A percentile compares a stretch with the other conserved stretches of the same genome.
Conservation (phyloP, 2,329 filamentous ascomycete genomes). For the Alternaria angustiovoidea region DNA sequence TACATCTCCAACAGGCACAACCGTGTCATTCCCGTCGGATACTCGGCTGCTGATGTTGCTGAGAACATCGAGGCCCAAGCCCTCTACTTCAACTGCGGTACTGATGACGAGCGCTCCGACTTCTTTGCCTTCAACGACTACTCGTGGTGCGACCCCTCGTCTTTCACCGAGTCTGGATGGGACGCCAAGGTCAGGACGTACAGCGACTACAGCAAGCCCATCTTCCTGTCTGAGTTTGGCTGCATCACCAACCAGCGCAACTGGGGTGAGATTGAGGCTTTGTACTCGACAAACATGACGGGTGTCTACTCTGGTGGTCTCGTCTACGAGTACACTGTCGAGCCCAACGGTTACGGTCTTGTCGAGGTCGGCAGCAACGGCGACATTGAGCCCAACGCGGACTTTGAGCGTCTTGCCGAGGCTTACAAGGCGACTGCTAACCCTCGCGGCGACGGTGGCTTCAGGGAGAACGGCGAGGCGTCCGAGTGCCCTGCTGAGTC, state of each 20-base stretch:
- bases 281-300: slow-evolving; percentile 87
- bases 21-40: slow-evolving; percentile 77
- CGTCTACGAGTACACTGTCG: slow-evolving; percentile 88
- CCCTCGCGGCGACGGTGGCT: slow-evolving; percentile 66
- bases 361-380: slow-evolving; percentile 67
- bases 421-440: slow-evolving; percentile 60
- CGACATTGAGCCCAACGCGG: slow-evolving; percentile 65
- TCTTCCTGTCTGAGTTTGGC: slow-evolving; percentile 95
- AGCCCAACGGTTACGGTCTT: slow-evolving; percentile 74
- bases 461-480: slow-evolving; percentile 61
- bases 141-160: slow-evolving; percentile 70
- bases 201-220: slow-evolving; percentile 48
- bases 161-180: slow-evolving; percentile 79
- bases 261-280: slow-evolving; percentile 78
- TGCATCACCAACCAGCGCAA: slow-evolving; percentile 83
- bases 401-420: slow-evolving; percentile 67
- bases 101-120: slow-evolving; percentile 83
- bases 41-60: slow-evolving; percentile 85
- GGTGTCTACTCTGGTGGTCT: slow-evolving; percentile 92
- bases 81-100: slow-evolving; percentile 91
- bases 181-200: slow-evolving; percentile 57
- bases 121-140: slow-evolving; percentile 93
- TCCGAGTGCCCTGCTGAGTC: slow-evolving; percentile 63
- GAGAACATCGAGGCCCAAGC: slow-evolving; percentile 87
- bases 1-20: slow-evolving; percentile 75